phyloP scores from a whole-genome alignment of 495 filamentous ascomycete genomes.

The Tuber aestivum region DNA sequence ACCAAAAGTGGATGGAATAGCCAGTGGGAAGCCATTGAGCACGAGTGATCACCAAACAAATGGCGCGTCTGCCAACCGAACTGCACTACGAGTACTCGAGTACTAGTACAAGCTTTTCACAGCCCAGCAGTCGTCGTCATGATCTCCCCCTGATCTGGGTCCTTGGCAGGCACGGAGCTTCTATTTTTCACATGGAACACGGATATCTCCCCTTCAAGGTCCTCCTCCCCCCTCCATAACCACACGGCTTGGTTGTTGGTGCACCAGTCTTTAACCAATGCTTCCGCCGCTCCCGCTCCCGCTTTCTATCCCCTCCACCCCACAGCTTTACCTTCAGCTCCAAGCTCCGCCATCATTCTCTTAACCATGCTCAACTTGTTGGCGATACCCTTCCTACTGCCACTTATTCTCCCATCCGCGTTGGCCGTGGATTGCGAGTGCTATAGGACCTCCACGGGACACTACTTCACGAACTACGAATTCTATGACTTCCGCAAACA shows the following conservation, averaged over 20 bases:
- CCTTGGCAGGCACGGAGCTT: background rate
- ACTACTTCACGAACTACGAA: constrained; percentile 20
- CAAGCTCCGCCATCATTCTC: background rate
- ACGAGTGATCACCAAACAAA: background rate
- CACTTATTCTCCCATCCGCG: background rate
- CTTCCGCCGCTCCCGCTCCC: background rate
- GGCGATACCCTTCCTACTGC: background rate
- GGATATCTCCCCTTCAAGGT: background rate
- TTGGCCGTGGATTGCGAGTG: constrained; percentile 24
- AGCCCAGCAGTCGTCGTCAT: background rate
- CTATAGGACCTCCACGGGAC: constrained; percentile 30
- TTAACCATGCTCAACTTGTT: background rate
- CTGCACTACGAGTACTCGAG: background rate
- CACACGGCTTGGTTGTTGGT: background rate
- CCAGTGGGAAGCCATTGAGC: background rate
- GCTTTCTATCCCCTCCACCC: background rate
- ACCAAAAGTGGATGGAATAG: background rate
- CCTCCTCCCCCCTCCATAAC: background rate
- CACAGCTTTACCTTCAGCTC: background rate
- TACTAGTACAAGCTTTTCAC: background rate
- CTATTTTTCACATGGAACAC: background rate
- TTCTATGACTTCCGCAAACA: constrained; percentile 34
- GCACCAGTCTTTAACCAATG: background rate
- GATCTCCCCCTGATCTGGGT: background rate
- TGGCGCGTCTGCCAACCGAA: background rate